Conservation (phyloP, 2,329 filamentous ascomycete species). For the Neonectria magnoliae region DNA sequence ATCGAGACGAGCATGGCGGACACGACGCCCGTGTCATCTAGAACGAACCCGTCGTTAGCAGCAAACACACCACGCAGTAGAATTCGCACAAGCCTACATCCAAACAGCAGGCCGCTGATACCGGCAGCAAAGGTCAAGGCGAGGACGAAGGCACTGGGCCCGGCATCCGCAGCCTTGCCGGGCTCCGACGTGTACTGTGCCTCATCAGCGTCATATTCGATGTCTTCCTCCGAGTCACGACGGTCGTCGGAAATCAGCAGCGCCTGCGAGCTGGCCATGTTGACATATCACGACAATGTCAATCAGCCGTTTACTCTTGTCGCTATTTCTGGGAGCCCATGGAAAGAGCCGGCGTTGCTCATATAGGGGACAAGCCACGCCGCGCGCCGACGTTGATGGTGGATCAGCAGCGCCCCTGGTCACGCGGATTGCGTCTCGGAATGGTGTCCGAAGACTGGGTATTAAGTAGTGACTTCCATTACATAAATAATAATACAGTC, state of each 20-base stretch:
- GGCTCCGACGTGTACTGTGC: conserved; percentile 35
- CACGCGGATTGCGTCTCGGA: conserved; percentile 34
- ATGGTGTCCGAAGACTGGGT: conserved; percentile 2
- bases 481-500: not conserved
- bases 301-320: conserved; percentile 6
- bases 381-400: conserved; percentile 27
- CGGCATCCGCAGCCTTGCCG: conserved; percentile 42
- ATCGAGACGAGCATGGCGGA: conserved; percentile 75
- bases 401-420: conserved; percentile 37
- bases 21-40: conserved; percentile 75
- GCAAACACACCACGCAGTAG: not conserved
- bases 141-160: conserved; percentile 66
- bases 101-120: conserved; percentile 74
- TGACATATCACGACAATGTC: conserved; percentile 20
- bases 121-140: conserved; percentile 71
- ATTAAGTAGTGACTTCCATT: conserved; percentile 14
- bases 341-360: conserved; percentile 19
- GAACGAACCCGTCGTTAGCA: conserved; percentile 20
- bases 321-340: conserved; percentile 22
- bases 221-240: conserved; percentile 46
- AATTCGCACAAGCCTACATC: conserved; percentile 60
- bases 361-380: conserved; percentile 14
- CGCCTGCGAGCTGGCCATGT: conserved; percentile 51
- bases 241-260: conserved; percentile 49
- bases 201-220: conserved; percentile 44